Conservation (phyloP, 1,139 yeast species). For the Magnusiomyces tetraspermus region DNA sequence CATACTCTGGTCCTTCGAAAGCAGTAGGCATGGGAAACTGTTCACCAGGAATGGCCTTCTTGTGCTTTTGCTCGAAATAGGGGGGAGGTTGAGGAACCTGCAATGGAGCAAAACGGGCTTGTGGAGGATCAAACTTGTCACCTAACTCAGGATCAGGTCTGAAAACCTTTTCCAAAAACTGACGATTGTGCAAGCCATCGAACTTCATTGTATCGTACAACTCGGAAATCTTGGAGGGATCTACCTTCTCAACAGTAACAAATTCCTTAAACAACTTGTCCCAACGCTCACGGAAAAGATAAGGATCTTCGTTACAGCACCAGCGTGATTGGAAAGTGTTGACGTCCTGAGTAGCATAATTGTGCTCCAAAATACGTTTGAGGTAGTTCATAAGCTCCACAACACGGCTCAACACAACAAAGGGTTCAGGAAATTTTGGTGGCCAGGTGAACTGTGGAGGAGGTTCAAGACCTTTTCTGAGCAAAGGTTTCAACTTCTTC, state of each 20-base stretch:
- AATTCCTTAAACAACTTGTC: slow-evolving; percentile 92
- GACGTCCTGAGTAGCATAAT: slow-evolving; percentile 61
- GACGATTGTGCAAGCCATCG: slow-evolving; percentile 92
- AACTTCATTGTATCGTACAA: slow-evolving; percentile 97
- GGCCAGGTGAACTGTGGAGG: slow-evolving; percentile 99
- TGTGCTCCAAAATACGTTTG: slow-evolving; percentile 71
- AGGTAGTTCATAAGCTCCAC: slow-evolving; percentile 97
- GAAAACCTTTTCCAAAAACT: slow-evolving; percentile 75
- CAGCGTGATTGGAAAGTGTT: slow-evolving; percentile 64
- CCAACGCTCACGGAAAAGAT: slow-evolving; percentile 90
- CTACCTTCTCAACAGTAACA: slow-evolving; percentile 87
- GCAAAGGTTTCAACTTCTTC: slow-evolving; percentile 85
- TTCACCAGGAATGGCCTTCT: not conserved
- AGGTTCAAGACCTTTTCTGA: slow-evolving; percentile 93
- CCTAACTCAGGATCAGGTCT: slow-evolving; percentile 46
- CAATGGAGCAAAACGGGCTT: slow-evolving; percentile 16
- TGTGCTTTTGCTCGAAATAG: not conserved
- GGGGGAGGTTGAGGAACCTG: slow-evolving; percentile 1
- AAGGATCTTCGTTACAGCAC: slow-evolving; percentile 97
- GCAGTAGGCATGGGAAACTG: slow-evolving; percentile 23
- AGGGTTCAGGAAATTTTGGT: slow-evolving; percentile 95
- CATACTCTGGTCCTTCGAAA: slow-evolving; percentile 73
- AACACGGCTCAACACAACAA: slow-evolving; percentile 82
- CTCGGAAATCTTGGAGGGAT: slow-evolving; percentile 94
- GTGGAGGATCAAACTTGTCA: slow-evolving; percentile 23